phyloP scores from a whole-genome alignment of 2,329 filamentous ascomycete genomes.

The Colletotrichum orbiculare region DNA sequence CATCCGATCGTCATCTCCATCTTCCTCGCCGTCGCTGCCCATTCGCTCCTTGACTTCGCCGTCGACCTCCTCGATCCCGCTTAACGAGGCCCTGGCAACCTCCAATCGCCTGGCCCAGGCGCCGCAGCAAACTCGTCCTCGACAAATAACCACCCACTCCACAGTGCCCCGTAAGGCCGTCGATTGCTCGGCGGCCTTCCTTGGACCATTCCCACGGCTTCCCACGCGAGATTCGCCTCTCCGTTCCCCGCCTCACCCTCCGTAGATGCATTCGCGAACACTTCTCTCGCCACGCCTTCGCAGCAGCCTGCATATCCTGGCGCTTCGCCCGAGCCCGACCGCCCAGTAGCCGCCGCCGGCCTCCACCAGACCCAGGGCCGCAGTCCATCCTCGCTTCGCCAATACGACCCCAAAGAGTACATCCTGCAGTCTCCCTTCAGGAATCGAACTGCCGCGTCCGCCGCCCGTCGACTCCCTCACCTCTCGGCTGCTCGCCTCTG shows the following conservation, averaged over 20 bases:
- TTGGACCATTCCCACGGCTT: constrained; percentile 58
- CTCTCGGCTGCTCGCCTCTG: constrained; percentile 64
- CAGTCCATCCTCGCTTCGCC: constrained; percentile 31
- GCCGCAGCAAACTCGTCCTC: constrained; percentile 32
- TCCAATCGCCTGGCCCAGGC: constrained; percentile 28
- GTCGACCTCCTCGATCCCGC: constrained; percentile 5
- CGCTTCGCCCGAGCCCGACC: constrained; percentile 34
- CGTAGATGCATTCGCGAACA: constrained; percentile 46
- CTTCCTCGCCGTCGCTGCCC: constrained; percentile 5
- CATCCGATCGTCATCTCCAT: constrained; percentile 11
- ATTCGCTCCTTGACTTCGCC: constrained; percentile 2
- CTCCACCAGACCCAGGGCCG: constrained; percentile 36
- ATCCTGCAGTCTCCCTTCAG: constrained; percentile 56
- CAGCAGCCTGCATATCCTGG: constrained; percentile 47
- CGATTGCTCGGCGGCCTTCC: constrained; percentile 58
- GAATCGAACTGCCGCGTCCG: constrained; percentile 48
- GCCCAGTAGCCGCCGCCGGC: constrained; percentile 32
- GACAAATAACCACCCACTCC: constrained; percentile 24
- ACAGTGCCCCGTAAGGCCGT: constrained; percentile 53
- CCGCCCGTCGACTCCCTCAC: constrained; percentile 50
- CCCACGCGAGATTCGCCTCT: constrained; percentile 47
- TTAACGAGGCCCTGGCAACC: constrained; percentile 34
- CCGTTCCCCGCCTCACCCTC: constrained; percentile 39
- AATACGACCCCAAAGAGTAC: constrained; percentile 37
- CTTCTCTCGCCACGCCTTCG: constrained; percentile 44